Base-by-base conservation (phyloP, 345 rosid genomes). In the Limnanthes douglasii region DNA sequence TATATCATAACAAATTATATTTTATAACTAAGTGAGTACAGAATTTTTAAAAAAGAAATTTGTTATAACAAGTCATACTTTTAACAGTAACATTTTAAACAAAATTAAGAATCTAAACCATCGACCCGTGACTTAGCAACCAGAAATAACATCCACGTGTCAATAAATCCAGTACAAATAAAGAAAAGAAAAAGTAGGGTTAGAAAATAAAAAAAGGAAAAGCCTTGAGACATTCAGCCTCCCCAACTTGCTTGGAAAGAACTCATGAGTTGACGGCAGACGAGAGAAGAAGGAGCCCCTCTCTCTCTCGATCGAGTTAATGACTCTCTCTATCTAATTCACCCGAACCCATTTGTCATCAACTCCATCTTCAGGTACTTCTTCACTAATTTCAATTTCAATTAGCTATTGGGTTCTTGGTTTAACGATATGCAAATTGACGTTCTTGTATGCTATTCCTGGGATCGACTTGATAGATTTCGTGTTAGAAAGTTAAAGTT, bases 181-280 rank as follows among this genome's bases (percentile, higher is more conserved):
- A 9, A 9, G 14, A 3, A 28, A 28, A 28, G 12, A 28, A 28
- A 28, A 28, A n/a, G 3, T 21, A 3, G 7, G 24, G 24, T 4
- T 7, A 3, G 12, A 28, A 28, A 28, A n/a, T 7, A 5, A 12
- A 5, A 6, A 28, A 3, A 2, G 1, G 11, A 12, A 28, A 26
- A 26, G 30, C 30, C n/a, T n/a, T 26, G 4, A 26, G 15, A 34
- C 50, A 32, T 45, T 10, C 16, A 11, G 30, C 13, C 37, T 3
- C 45, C 61, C 74, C 67, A 15, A 26, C 50, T 64, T 41, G 65
- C 37, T 60, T 47, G 75, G 68, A 64, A 48, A n/a, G n/a, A 14
- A 37, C 18, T 10, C 12, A 11, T 18, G 31, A 15, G 58, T 54
- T 53, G 64, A 39, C 53, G 59, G 48, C 46, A 28, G 40, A n/a